phyloP scores from a whole-genome alignment of 129 eudicot species.

The Escallonia herrerae region DNA sequence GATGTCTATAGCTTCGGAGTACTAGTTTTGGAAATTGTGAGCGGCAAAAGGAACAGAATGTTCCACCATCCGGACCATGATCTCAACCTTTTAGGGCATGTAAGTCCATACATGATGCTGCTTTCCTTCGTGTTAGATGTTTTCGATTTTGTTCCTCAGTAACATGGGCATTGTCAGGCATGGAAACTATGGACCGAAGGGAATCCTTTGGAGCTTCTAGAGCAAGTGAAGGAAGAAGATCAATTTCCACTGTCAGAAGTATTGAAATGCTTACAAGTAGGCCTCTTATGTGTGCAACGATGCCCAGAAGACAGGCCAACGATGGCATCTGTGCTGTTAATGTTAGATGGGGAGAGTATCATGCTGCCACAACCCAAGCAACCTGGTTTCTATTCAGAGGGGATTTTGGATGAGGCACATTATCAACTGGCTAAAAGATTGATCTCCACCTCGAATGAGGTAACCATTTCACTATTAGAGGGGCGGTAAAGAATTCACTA shows the following conservation, averaged over 20 bases:
- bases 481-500: neutral
- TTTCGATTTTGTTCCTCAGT: neutral
- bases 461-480: slow-evolving; percentile 12
- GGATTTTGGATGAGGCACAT: slow-evolving; percentile 24
- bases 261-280: slow-evolving; percentile 36
- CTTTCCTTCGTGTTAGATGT: no score
- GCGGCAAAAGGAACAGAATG: slow-evolving; percentile 44
- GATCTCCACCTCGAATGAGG: slow-evolving; percentile 25
- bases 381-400: slow-evolving; percentile 34
- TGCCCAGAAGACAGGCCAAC: slow-evolving; percentile 37
- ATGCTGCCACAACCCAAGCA: slow-evolving; percentile 29
- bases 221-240: slow-evolving; percentile 22
- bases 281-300: slow-evolving; percentile 47
- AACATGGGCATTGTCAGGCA: slow-evolving; percentile 21
- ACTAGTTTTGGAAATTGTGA: slow-evolving; percentile 41
- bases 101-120: slow-evolving; percentile 15
- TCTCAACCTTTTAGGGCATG: slow-evolving; percentile 37
- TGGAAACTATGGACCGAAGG: slow-evolving; percentile 43
- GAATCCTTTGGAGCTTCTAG: slow-evolving; percentile 14
- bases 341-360: slow-evolving; percentile 25
- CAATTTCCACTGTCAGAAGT: slow-evolving; percentile 9
- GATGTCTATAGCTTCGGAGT: slow-evolving; percentile 66
- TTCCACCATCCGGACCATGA: slow-evolving; percentile 35
- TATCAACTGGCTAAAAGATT: slow-evolving; percentile 3
- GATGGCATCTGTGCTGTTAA: slow-evolving; percentile 36